Conservation (phyloP, 2,329 filamentous ascomycete genomes). For the Fusarium sp. region DNA sequence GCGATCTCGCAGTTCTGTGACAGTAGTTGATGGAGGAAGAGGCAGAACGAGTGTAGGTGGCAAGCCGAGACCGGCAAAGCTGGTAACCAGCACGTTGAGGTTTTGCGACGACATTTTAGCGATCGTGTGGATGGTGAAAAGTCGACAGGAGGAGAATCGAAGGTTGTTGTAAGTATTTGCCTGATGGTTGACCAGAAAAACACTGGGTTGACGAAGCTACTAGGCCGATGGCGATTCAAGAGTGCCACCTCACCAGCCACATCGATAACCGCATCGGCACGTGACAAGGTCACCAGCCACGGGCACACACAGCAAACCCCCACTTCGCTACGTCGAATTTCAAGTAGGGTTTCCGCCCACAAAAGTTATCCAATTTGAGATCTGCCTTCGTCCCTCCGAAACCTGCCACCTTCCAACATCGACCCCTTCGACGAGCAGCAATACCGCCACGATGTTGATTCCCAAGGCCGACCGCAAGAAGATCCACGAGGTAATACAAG, state of each 20-base stretch:
- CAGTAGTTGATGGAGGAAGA: conserved; percentile 67
- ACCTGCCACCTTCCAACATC: conserved; percentile 60
- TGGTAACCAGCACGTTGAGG: conserved; percentile 84
- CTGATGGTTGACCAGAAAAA: conserved; percentile 4
- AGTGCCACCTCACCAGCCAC: conserved; percentile 33
- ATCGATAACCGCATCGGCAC: conserved; percentile 43
- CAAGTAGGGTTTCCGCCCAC: conserved; percentile 55
- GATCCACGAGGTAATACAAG: conserved; percentile 79
- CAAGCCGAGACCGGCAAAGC: conserved; percentile 81
- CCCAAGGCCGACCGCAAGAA: conserved; percentile 99
- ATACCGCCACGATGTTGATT: conserved; percentile 85
- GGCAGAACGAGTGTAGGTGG: conserved; percentile 85
- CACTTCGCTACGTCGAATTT: conserved; percentile 49
- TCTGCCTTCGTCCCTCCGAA: conserved; percentile 47
- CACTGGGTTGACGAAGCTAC: background rate
- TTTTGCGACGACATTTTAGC: conserved; percentile 61
- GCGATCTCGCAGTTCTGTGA: conserved; percentile 70
- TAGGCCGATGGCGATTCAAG: conserved; percentile 8
- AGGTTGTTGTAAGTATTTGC: conserved; percentile 19
- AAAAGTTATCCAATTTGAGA: conserved; percentile 57
- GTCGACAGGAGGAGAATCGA: background rate
- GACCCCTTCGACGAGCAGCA: conserved; percentile 52
- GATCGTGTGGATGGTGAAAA: background rate
- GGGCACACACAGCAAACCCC: conserved; percentile 35
- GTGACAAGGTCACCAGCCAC: conserved; percentile 46